These are phyloP conservation scores for Rhipidocladum racemiflorum DNA, from an alignment of 176 grass and related monocot genomes.

Conservation along the genomic window DNA sequence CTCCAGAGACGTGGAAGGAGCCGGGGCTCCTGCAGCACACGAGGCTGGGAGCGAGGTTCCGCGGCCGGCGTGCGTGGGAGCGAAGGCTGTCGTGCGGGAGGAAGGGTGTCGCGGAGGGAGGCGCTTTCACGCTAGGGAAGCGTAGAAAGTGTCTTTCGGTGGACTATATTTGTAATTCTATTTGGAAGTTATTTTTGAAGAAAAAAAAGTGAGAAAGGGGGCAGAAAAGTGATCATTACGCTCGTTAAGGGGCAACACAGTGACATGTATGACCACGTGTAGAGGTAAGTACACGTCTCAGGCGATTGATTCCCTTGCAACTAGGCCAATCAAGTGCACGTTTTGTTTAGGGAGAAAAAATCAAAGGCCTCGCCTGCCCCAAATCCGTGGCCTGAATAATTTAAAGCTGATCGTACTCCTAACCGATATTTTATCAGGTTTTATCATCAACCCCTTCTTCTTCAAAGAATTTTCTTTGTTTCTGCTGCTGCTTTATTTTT, in stretches of 20 bases:
- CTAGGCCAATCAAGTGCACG: constrained; percentile 27
- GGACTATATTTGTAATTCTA: too few relatives aligned
- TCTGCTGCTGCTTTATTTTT: background rate
- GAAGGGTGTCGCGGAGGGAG: too few relatives aligned
- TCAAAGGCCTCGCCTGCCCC: background rate
- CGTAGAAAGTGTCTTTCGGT: too few relatives aligned
- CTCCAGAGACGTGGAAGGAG: too few relatives aligned
- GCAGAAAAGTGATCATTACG: too few relatives aligned
- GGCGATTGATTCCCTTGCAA: constrained; percentile 3
- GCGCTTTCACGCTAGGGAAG: too few relatives aligned
- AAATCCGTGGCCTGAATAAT: background rate
- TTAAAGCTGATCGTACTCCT: background rate
- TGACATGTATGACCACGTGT: background rate
- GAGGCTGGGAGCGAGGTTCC: too few relatives aligned
- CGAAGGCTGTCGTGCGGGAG: too few relatives aligned
- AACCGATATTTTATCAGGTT: background rate
- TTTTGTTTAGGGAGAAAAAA: background rate
- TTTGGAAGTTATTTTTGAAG: too few relatives aligned
- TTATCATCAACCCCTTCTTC: background rate
- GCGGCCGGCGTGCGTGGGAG: too few relatives aligned
- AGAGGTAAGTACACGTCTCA: background rate
- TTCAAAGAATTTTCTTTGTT: background rate
- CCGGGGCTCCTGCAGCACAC: too few relatives aligned
- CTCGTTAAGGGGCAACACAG: background rate
- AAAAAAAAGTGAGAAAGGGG: too few relatives aligned